Evolutionary conservation across 2,329 filamentous ascomycete species (phyloP).

Genomic region (Colletotrichum sp.): DNA sequence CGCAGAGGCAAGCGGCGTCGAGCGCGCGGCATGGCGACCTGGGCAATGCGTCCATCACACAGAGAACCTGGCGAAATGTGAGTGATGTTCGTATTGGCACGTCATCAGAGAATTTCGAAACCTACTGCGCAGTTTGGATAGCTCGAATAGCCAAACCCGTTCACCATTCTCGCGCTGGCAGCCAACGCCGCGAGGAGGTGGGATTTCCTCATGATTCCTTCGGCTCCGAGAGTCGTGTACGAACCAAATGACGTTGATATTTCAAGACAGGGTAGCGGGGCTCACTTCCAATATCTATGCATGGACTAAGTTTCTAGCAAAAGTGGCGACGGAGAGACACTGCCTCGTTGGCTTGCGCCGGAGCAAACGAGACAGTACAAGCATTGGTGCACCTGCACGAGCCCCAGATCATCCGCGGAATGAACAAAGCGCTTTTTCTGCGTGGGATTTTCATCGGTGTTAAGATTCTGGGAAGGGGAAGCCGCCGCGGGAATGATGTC

Average conservation of each 20-base stretch:
- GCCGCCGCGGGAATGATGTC: neutral
- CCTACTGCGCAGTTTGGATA: neutral
- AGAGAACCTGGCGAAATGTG: neutral
- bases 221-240: too few relatives aligned
- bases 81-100: neutral
- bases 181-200: neutral
- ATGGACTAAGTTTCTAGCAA: neutral
- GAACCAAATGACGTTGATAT: neutral
- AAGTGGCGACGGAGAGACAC: neutral
- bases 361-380: neutral
- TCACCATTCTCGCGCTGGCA: neutral
- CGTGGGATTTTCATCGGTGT: neutral
- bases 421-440: neutral
- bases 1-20: neutral
- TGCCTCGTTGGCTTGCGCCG: neutral
- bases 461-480: neutral
- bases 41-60: neutral
- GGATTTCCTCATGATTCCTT: neutral
- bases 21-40: neutral
- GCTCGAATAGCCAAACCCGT: neutral
- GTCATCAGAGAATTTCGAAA: neutral
- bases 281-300: neutral
- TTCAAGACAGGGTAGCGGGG: neutral
- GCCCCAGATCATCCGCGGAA: neutral
- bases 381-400: neutral